These are phyloP conservation scores for Trichoderma pleuroti DNA, from an alignment of 2,329 filamentous ascomycete genomes.

Conservation along the genomic window DNA sequence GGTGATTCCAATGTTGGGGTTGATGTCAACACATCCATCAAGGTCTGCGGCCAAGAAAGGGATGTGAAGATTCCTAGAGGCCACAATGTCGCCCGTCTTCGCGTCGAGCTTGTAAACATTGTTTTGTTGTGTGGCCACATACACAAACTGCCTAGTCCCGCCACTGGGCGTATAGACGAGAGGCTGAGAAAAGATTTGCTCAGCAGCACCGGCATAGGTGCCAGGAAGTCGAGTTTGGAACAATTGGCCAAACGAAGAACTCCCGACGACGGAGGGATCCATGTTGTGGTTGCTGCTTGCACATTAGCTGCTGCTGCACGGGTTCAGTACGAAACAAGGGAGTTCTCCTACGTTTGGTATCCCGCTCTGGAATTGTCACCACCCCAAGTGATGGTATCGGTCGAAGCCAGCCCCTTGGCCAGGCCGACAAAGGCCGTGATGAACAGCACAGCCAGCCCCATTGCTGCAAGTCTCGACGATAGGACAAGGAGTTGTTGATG, in stretches of 20 bases:
- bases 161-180: constrained; percentile 47
- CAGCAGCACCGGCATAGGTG: constrained; percentile 45
- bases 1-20: constrained; percentile 45
- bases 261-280: constrained; percentile 56
- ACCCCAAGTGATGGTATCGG: constrained; percentile 58
- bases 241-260: constrained; percentile 52
- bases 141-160: constrained; percentile 49
- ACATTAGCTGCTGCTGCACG: neutral
- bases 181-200: constrained; percentile 53
- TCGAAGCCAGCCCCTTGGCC: constrained; percentile 38
- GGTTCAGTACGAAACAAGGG: neutral
- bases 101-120: constrained; percentile 56
- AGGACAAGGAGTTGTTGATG: neutral
- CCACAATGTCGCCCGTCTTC: constrained; percentile 50
- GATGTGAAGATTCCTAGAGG: constrained; percentile 44
- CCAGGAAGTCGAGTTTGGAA: constrained; percentile 52
- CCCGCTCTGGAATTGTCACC: constrained; percentile 53
- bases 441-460: constrained; percentile 28
- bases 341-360: constrained; percentile 46
- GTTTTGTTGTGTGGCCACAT: constrained; percentile 55
- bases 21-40: constrained; percentile 46
- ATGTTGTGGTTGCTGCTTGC: constrained; percentile 56
- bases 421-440: constrained; percentile 34
- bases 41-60: constrained; percentile 50
- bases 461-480: constrained; percentile 22